Conservation (phyloP, 768 basidiomycete species). For the Antrodiella citrinella region DNA sequence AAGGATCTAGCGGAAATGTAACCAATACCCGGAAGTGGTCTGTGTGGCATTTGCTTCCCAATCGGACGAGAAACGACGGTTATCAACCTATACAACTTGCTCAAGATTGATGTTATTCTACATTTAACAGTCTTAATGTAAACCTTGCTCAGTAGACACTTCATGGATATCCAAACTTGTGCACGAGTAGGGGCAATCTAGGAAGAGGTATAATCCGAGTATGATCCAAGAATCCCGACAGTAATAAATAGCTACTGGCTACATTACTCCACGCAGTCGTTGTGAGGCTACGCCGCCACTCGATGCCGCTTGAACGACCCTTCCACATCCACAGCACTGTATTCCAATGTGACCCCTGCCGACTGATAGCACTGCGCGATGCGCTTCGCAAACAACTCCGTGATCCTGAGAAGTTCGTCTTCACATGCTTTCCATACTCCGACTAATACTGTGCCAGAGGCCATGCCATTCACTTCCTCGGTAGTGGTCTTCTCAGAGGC, state of each 20-base stretch:
- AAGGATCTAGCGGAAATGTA: not conserved
- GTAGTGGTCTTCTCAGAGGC: slow-evolving; percentile 57
- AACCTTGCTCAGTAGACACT: too few relatives aligned
- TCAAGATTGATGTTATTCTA: slow-evolving; percentile 3
- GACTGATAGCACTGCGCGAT: slow-evolving; percentile 79
- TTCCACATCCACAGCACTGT: slow-evolving; percentile 66
- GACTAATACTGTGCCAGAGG: slow-evolving; percentile 59
- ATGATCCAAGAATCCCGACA: not conserved
- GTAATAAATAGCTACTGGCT: not conserved
- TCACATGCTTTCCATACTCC: slow-evolving; percentile 92
- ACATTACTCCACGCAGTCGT: not conserved
- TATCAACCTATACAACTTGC: slow-evolving; percentile 11
- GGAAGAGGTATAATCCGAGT: too few relatives aligned
- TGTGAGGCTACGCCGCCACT: slow-evolving; percentile 17
- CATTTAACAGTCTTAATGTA: not conserved
- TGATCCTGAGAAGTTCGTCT: slow-evolving; percentile 69
- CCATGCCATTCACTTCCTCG: slow-evolving; percentile 45
- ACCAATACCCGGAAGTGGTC: not conserved
- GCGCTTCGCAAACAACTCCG: slow-evolving; percentile 56
- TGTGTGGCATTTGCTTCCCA: not conserved
- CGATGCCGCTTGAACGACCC: slow-evolving; percentile 65
- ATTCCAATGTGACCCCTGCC: slow-evolving; percentile 66
- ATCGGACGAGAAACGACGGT: not conserved
- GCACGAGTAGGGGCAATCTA: too few relatives aligned
- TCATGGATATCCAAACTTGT: too few relatives aligned